Percentiles rank a stretch among this genome's conserved stretches.
phyloP scores from a whole-genome alignment of 257 asterid genomes.

The Solanum paucissectum region DNA sequence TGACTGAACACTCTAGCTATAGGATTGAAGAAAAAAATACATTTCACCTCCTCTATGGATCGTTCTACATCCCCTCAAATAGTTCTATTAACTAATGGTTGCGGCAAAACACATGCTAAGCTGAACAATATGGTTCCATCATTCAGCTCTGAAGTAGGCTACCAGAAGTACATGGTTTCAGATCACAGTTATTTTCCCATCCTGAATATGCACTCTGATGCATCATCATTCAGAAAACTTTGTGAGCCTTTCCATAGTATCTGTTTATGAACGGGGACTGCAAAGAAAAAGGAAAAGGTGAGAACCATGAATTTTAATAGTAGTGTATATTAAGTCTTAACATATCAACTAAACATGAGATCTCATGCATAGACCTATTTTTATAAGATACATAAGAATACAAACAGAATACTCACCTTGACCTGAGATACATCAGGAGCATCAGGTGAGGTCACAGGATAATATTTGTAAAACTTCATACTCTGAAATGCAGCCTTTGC shows the following conservation, averaged over 20 bases:
- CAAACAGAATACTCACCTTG: slow-evolving; percentile 43
- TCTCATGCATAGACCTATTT: neutral
- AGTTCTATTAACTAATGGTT: neutral
- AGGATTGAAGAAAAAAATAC: neutral
- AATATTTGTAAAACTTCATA: slow-evolving; percentile 70
- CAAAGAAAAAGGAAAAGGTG: slow-evolving; percentile 1
- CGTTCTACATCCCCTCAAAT: neutral
- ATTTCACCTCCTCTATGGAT: neutral
- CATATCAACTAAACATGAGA: neutral
- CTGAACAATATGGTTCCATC: neutral
- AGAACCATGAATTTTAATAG: neutral
- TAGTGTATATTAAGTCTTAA: neutral
- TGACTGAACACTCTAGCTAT: neutral
- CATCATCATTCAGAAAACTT: slow-evolving; percentile 25
- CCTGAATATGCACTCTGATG: neutral
- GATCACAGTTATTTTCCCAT: neutral
- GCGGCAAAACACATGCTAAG: neutral
- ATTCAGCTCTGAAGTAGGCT: neutral
- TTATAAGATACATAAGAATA: neutral
- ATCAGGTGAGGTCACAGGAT: slow-evolving; percentile 65
- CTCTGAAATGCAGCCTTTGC: slow-evolving; percentile 58
- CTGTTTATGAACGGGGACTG: slow-evolving; percentile 87
- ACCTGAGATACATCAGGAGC: slow-evolving; percentile 73
- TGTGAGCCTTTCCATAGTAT: slow-evolving; percentile 82
- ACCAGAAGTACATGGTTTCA: neutral